These are phyloP conservation scores for Linaria vulgaris DNA, from an alignment of 257 asterid genomes.

Conservation along the genomic window DNA sequence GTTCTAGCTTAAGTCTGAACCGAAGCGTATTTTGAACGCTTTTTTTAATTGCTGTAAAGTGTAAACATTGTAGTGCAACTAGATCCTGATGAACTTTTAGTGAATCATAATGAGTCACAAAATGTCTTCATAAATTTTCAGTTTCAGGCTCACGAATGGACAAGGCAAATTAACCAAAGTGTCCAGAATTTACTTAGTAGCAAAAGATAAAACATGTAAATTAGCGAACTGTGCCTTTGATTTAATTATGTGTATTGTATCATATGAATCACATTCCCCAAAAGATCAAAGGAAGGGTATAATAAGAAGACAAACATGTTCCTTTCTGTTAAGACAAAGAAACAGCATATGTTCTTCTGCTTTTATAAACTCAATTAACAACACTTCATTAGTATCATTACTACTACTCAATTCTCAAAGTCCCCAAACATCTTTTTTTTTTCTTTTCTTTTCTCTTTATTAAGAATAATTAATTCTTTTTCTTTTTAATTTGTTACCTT, in stretches of 20 bases:
- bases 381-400: slow-evolving; percentile 18
- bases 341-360: slow-evolving; percentile 41
- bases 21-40: no score
- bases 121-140: no score
- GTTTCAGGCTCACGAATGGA: no score
- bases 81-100: no score
- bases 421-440: slow-evolving; percentile 16
- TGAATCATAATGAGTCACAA: no score
- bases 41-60: no score
- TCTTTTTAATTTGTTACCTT: slow-evolving; percentile 33
- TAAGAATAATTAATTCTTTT: slow-evolving; percentile 25
- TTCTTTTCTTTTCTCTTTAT: slow-evolving; percentile 13
- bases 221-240: neutral
- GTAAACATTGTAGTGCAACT: no score
- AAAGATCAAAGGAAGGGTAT: neutral
- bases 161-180: no score
- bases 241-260: neutral
- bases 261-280: slow-evolving; percentile 18
- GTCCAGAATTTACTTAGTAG: no score
- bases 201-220: no score
- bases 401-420: slow-evolving; percentile 20
- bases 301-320: slow-evolving; percentile 25
- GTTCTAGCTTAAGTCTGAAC: no score
- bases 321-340: slow-evolving; percentile 39
- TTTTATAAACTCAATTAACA: slow-evolving; percentile 20